Percentiles rank a stretch among this genome's conserved stretches.
These are phyloP conservation scores for Schwanniomyces vanrijiae DNA, from an alignment of 805 yeast genomes.

Conservation along the genomic window DNA sequence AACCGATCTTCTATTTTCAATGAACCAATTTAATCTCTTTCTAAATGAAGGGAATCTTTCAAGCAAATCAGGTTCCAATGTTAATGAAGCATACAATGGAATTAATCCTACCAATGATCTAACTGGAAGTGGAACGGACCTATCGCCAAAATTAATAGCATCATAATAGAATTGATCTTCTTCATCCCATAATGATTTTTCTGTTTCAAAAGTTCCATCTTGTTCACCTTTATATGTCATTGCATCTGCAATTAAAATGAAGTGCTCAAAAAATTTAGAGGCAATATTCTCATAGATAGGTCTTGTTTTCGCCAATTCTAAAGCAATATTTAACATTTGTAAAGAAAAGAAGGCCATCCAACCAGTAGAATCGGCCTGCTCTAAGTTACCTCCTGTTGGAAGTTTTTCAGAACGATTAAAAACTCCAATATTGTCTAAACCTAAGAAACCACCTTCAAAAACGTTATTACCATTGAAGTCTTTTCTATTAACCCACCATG, in stretches of 20 bases:
- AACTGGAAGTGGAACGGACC: conserved; percentile 72
- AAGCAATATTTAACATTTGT: conserved; percentile 89
- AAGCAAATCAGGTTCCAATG: conserved; percentile 81
- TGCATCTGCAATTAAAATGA: conserved; percentile 87
- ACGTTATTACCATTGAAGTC: conserved; percentile 84
- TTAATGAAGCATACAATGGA: conserved; percentile 85
- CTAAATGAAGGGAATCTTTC: conserved; percentile 79
- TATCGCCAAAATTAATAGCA: conserved; percentile 84
- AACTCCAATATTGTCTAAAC: conserved; percentile 88
- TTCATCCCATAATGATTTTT: conserved; percentile 84
- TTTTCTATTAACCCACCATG: conserved; percentile 97
- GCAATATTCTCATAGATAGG: conserved; percentile 92
- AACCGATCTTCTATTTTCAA: conserved; percentile 64
- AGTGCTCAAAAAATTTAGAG: conserved; percentile 91
- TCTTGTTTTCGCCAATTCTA: conserved; percentile 82
- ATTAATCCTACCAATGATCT: conserved; percentile 89
- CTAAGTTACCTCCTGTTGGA: conserved; percentile 88
- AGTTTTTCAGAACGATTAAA: conserved; percentile 90
- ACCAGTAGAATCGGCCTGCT: conserved; percentile 95
- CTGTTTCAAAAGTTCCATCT: conserved; percentile 42
- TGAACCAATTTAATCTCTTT: conserved; percentile 81
- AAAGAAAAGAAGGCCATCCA: conserved; percentile 95
- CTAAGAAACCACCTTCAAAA: conserved; percentile 92
- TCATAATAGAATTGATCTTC: conserved; percentile 87
- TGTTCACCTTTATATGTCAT: conserved; percentile 66